Evolutionary conservation across 2,329 filamentous ascomycete species (phyloP).

Genomic region (Aspergillus piperis): DNA sequence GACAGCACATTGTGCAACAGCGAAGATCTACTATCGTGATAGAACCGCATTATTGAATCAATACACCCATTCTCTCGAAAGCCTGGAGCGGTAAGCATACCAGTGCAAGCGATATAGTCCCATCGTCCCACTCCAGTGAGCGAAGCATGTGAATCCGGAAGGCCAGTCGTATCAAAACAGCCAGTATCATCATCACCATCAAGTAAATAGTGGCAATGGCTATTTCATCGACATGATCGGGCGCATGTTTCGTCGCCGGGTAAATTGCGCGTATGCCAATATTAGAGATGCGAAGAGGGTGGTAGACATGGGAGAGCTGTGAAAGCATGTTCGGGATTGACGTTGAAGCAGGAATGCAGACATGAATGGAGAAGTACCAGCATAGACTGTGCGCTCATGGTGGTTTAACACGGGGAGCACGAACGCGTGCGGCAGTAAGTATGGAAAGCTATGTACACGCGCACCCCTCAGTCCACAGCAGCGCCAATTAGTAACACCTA

Average conservation of each 20-base stretch:
- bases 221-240: not conserved
- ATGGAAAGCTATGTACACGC: not conserved
- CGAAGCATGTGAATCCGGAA: not conserved
- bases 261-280: not conserved
- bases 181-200: constrained; percentile 4
- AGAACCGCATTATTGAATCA: not conserved
- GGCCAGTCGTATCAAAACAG: not conserved
- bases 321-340: not conserved
- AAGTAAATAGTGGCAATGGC: not conserved
- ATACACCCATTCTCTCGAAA: not conserved
- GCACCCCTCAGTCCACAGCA: too few species aligned
- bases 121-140: constrained; percentile 1
- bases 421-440: not conserved
- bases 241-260: not conserved
- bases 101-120: not conserved
- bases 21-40: not conserved
- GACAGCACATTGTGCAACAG: not conserved
- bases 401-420: not conserved
- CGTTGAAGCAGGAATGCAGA: too few species aligned
- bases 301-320: not conserved
- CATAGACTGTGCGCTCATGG: too few species aligned
- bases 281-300: not conserved
- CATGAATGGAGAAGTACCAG: too few species aligned
- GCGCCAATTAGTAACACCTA: too few species aligned
- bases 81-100: not conserved